Evolutionary conservation across 306 rosid genomes (phyloP).

Genomic region (Malus domestica): ASM211411v1 NC_041800.1:19995233-19995732

Average conservation of each 20-base stretch:
- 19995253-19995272: slow-evolving; percentile 22
- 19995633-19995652: not conserved
- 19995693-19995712: no score
- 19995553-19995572: not conserved
- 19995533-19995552: not conserved
- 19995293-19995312: not conserved
- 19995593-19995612: not conserved
- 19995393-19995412: not conserved
- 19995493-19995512: not conserved
- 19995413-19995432: not conserved
- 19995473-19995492: not conserved
- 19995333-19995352: not conserved
- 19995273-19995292: not conserved
- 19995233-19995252: not conserved
- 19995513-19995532: not conserved
- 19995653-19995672: not conserved
- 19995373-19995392: not conserved
- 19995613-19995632: no score
- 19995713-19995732: no score
- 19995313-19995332: slow-evolving; percentile 11
- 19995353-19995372: not conserved
- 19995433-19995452: not conserved
- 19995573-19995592: not conserved
- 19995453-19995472: not conserved
- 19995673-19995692: no score